Percentiles rank a stretch among this genome's conserved stretches.
These are phyloP conservation scores for Aspergillus funiculosus DNA, from an alignment of 495 filamentous ascomycete species.

Conservation along the genomic window DNA sequence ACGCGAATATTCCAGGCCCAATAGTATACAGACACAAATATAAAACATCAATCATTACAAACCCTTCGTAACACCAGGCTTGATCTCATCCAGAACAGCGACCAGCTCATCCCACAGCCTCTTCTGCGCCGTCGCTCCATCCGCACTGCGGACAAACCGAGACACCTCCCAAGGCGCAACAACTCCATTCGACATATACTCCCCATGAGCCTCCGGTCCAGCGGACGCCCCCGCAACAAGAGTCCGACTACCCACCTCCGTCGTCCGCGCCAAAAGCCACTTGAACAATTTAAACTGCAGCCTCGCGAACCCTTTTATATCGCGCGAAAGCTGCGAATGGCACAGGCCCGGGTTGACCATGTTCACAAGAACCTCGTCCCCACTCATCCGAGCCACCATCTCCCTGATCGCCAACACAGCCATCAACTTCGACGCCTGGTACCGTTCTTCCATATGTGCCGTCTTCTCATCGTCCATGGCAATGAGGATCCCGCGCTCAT, in stretches of 20 bases:
- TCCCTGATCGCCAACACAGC: conserved; percentile 4
- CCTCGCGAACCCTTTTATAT: neutral
- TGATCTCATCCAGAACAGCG: conserved; percentile 42
- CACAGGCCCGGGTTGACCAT: conserved; percentile 11
- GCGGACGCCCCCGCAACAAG: conserved; percentile 2
- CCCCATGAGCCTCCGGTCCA: neutral
- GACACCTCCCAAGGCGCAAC: neutral
- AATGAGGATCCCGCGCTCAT: neutral
- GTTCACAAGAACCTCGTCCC: conserved; percentile 6
- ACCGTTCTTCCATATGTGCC: conserved; percentile 6
- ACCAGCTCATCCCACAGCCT: conserved; percentile 50
- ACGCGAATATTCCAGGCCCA: too few relatives aligned
- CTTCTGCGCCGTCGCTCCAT: conserved; percentile 33
- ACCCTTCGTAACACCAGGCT: conserved; percentile 36
- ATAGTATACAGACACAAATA: too few relatives aligned
- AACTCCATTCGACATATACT: conserved; percentile 6
- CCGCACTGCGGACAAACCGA: neutral
- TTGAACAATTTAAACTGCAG: neutral
- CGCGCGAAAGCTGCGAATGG: conserved; percentile 1
- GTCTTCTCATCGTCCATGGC: conserved; percentile 11
- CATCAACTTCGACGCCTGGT: conserved; percentile 5
- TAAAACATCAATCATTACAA: conserved; percentile 2
- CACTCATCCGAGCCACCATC: neutral
- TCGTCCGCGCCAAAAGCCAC: neutral
- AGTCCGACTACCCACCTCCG: conserved; percentile 5